Evolutionary conservation across 169 alveolate species (phyloP).

Genomic region (Neospora caninum): DNA sequence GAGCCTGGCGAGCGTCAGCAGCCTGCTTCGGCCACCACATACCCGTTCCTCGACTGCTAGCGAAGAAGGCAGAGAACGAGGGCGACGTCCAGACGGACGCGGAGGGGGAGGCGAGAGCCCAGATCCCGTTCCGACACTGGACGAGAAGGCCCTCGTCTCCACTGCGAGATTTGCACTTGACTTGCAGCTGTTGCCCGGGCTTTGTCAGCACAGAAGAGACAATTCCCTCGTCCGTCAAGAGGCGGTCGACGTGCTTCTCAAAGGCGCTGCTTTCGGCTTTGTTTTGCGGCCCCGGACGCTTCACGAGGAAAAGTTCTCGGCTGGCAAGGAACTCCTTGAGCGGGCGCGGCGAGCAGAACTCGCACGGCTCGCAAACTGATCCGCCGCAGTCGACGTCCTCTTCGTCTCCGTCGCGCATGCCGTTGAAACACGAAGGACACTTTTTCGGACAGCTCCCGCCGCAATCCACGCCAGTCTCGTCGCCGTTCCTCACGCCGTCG

Average conservation of each 20-base stretch:
- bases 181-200: constrained; percentile 26
- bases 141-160: constrained; percentile 26
- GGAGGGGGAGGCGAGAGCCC: constrained; percentile 41
- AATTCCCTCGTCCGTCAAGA: neutral
- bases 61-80: neutral
- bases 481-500: constrained; percentile 25
- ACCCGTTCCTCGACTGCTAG: constrained; percentile 2
- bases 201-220: neutral
- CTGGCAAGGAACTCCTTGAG: constrained; percentile 53
- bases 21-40: constrained; percentile 22
- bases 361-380: constrained; percentile 53
- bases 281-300: constrained; percentile 28
- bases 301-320: constrained; percentile 16
- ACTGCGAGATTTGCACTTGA: neutral
- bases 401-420: constrained; percentile 74
- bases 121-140: constrained; percentile 43
- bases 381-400: constrained; percentile 73
- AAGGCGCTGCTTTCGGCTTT: neutral
- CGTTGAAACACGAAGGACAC: constrained; percentile 77
- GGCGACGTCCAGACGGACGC: neutral
- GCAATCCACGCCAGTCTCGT: constrained; percentile 77
- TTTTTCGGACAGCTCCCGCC: constrained; percentile 75
- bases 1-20: constrained; percentile 6
- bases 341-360: constrained; percentile 55
- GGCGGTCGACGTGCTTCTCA: neutral